Evolutionary conservation across 2,329 filamentous ascomycete genomes (phyloP), one percentile per base, ranked within the genome.

Genomic region (Ophiostoma sp.): DNA sequence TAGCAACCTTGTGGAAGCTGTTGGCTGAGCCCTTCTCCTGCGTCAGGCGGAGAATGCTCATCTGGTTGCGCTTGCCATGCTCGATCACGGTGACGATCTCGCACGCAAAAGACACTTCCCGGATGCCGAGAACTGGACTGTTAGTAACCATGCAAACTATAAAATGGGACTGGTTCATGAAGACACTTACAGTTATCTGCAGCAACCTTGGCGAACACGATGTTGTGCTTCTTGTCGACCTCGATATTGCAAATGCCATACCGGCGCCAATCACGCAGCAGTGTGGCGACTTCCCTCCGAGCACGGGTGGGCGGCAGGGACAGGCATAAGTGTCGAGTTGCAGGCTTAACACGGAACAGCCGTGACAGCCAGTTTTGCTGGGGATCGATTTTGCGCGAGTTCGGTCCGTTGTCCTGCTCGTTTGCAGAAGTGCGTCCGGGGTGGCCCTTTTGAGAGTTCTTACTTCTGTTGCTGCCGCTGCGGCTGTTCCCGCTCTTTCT

Each of bases 11-110:
- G 76, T 92, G 85, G 79, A 98, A 96, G 73, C 90, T 95, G 74
- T 90, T 95, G 49, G 92, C 93, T 1, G 94, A 93, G n/a, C 94
- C 95, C 69, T 89, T 89, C 75, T 95, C 92, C 75, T 97, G 93
- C 1, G 91, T 94, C 76, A 97, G 92, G 47, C 92, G 89, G 42
- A 91, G 87, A 72, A 97, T 87, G 76, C 89, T 91, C 67, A 97
- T 84, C 64, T 89, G 89, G 63, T 87, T 88, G 72, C 87, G 88
- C 74, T 86, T 89, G 64, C 91, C 91, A 75, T 95, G 90, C 79
- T 97, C 91, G 71, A 96, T 89, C 49, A 96, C 89, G 1, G 90
- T 92, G 80, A 96, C 96, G 70, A 97, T 85, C 76, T 97, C 92
- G 49, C 89, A 87, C 16, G 92, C 90, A 77, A 98, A 93, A 14